A percentile compares a stretch with the other conserved stretches of the same genome.
Conservation (phyloP, 2,329 filamentous ascomycete species). For the Fusarium sp. region DNA sequence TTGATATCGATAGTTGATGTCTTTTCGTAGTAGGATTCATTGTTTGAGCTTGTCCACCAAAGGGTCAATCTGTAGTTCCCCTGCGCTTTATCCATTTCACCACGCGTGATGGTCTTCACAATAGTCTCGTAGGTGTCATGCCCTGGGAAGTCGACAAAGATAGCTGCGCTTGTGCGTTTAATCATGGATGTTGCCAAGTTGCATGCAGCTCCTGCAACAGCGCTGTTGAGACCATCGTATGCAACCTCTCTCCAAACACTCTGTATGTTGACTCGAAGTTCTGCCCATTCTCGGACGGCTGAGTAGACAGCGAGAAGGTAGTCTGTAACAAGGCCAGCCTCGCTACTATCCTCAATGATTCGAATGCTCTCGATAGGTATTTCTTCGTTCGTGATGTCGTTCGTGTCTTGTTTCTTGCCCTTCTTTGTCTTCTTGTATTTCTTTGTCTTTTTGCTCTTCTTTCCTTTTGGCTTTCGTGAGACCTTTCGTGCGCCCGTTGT, state of each 20-base stretch:
- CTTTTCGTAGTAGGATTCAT: background rate
- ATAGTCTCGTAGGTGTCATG: slow-evolving; percentile 59
- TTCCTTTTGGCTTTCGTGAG: background rate
- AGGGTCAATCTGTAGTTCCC: background rate
- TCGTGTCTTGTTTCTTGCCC: slow-evolving; percentile 26
- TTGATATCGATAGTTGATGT: slow-evolving; percentile 52
- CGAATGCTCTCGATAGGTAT: slow-evolving; percentile 59
- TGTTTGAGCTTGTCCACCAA: too few relatives aligned
- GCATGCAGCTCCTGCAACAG: slow-evolving; percentile 58
- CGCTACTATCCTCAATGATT: slow-evolving; percentile 54
- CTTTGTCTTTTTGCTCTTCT: slow-evolving; percentile 10
- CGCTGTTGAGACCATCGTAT: slow-evolving; percentile 59
- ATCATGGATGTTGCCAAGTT: slow-evolving; percentile 58
- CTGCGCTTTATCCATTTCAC: slow-evolving; percentile 50
- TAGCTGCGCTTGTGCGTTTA: slow-evolving; percentile 52
- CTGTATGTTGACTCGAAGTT: slow-evolving; percentile 57
- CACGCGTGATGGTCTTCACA: slow-evolving; percentile 56
- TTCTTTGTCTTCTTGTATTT: slow-evolving; percentile 38
- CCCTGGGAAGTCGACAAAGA: slow-evolving; percentile 61
- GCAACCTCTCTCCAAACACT: slow-evolving; percentile 58
- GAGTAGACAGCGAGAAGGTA: slow-evolving; percentile 60
- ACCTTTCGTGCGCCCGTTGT: background rate
- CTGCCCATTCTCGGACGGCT: slow-evolving; percentile 53
- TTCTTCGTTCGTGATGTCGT: slow-evolving; percentile 49
- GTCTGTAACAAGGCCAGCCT: slow-evolving; percentile 53